phyloP scores from a whole-genome alignment of 306 rosid genomes.

The Hippophae rhamnoides region DNA sequence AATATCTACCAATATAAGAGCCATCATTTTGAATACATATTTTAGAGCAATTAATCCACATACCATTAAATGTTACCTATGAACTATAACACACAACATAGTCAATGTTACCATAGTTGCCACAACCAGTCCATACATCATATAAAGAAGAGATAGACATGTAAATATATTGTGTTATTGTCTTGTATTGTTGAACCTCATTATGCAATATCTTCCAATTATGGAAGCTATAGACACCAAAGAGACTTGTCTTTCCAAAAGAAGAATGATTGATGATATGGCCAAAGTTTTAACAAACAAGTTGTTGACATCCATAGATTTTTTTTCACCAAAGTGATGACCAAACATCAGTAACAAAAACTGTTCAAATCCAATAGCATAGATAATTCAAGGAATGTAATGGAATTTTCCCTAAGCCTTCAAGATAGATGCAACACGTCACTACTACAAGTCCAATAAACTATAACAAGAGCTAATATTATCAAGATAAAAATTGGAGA shows the following conservation, averaged over 20 bases:
- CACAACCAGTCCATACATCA: constrained; percentile 57
- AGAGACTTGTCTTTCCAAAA: constrained; percentile 88
- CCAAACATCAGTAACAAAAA: constrained; percentile 42
- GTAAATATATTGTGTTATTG: constrained; percentile 28
- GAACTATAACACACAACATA: constrained; percentile 70
- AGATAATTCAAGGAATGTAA: constrained; percentile 55
- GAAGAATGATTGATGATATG: constrained; percentile 59
- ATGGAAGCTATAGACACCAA: constrained; percentile 57
- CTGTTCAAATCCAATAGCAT: constrained; percentile 64
- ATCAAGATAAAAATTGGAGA: constrained; percentile 50
- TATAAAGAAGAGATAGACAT: constrained; percentile 55
- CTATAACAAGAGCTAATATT: constrained; percentile 51
- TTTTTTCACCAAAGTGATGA: constrained; percentile 26
- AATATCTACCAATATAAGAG: constrained; percentile 58
- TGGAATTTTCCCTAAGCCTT: constrained; percentile 37
- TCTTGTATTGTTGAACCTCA: constrained; percentile 39
- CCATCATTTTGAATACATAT: constrained; percentile 73
- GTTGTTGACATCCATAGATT: constrained; percentile 24
- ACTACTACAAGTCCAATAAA: constrained; percentile 57
- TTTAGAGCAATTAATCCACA: constrained; percentile 97
- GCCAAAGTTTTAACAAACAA: constrained; percentile 50
- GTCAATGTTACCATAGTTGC: constrained; percentile 57
- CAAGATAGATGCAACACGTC: constrained; percentile 26
- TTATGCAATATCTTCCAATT: constrained; percentile 78
- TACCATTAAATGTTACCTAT: constrained; percentile 96